A percentile compares a stretch with the other conserved stretches of the same genome.
These are phyloP conservation scores for Hyaloscypha hepaticicola DNA, from an alignment of 495 filamentous ascomycete genomes.

Conservation along the genomic window DNA sequence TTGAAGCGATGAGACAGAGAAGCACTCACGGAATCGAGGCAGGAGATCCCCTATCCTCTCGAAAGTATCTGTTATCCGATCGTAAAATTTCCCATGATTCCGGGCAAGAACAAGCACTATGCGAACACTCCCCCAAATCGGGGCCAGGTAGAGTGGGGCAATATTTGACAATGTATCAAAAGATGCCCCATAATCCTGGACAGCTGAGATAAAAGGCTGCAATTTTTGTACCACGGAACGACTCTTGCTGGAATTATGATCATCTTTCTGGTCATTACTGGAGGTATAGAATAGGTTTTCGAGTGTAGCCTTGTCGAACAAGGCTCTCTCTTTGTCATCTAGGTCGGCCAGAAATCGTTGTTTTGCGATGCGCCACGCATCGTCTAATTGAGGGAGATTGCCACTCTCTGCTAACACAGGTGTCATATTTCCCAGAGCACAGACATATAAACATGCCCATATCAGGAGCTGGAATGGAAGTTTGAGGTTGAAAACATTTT, in stretches of 20 bases:
- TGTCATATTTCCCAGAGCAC: no score
- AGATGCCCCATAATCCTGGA: slow-evolving; percentile 42
- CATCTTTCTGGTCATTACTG: slow-evolving; percentile 23
- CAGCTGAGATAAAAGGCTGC: slow-evolving; percentile 34
- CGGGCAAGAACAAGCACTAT: slow-evolving; percentile 40
- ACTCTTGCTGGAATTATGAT: slow-evolving; percentile 26
- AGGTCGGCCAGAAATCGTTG: slow-evolving; percentile 35
- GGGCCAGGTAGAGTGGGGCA: slow-evolving; percentile 36
- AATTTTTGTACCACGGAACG: slow-evolving; percentile 30
- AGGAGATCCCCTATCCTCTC: slow-evolving; percentile 40
- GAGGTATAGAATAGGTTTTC: slow-evolving; percentile 31
- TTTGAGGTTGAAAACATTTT: no score
- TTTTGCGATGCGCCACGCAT: slow-evolving; percentile 32
- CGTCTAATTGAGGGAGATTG: no score
- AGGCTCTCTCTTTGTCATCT: slow-evolving; percentile 26
- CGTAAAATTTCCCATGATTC: slow-evolving; percentile 37
- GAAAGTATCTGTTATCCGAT: slow-evolving; percentile 39
- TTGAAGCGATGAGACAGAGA: slow-evolving; percentile 4
- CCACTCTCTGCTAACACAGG: no score
- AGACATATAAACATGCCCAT: no score
- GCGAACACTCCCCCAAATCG: slow-evolving; percentile 44
- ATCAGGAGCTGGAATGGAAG: no score
- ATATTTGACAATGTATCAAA: slow-evolving; percentile 41
- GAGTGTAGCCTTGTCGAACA: slow-evolving; percentile 24
- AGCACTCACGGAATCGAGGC: slow-evolving; percentile 37